Percentiles rank a stretch among this genome's conserved stretches.
phyloP scores from a whole-genome alignment of 805 yeast species.

The Spathaspora arborariae region DNA sequence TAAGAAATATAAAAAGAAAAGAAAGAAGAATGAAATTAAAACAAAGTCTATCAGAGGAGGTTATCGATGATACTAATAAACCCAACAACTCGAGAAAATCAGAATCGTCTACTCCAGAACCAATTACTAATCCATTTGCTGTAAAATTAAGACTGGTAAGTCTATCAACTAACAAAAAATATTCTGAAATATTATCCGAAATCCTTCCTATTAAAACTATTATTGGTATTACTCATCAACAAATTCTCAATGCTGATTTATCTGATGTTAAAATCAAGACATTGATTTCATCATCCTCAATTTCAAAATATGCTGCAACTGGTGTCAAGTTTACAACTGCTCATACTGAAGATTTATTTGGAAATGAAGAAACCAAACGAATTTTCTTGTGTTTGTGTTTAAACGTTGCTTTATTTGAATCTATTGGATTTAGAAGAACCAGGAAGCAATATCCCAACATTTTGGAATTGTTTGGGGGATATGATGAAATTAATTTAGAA shows the following conservation, averaged over 20 bases:
- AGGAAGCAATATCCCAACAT: constrained; percentile 21
- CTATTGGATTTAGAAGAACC: constrained; percentile 30
- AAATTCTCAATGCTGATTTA: constrained; percentile 26
- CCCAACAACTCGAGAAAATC: not conserved
- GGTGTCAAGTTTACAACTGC: constrained; percentile 22
- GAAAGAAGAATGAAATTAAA: constrained; percentile 13
- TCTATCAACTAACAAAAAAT: constrained; percentile 16
- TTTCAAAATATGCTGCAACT: constrained; percentile 26
- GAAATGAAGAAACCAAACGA: constrained; percentile 14
- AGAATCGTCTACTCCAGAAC: not conserved
- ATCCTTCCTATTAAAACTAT: constrained; percentile 33
- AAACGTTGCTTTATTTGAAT: constrained; percentile 33
- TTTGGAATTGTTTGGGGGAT: constrained; percentile 24
- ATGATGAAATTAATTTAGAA: constrained; percentile 29
- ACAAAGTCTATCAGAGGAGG: not conserved
- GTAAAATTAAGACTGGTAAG: constrained; percentile 23
- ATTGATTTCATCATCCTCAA: constrained; percentile 27
- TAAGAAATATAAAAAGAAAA: constrained; percentile 14
- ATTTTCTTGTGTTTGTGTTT: constrained; percentile 28
- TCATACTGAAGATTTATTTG: constrained; percentile 23
- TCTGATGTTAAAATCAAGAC: constrained; percentile 38
- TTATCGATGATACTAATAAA: not conserved
- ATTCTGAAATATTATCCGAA: constrained; percentile 26
- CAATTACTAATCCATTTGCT: constrained; percentile 15
- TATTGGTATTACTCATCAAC: constrained; percentile 33